phyloP scores from a whole-genome alignment of 2,329 filamentous ascomycete species.

The Diaporthe aspalathi region DNA sequence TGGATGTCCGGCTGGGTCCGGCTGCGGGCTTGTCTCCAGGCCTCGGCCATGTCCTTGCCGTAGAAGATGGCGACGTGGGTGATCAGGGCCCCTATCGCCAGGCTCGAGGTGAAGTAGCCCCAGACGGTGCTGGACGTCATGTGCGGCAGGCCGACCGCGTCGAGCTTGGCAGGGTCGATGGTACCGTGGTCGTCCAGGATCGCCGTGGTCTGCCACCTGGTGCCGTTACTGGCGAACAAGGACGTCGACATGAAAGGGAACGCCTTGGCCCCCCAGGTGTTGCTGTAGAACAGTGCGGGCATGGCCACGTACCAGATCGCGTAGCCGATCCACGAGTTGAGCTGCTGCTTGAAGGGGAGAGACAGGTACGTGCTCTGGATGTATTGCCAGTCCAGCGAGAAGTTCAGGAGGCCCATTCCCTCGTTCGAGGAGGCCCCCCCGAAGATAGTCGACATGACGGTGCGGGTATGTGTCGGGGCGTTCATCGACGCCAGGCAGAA shows the following conservation, averaged over 20 bases:
- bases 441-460: conserved; percentile 13
- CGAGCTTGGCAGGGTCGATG: neutral
- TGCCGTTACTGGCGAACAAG: conserved; percentile 15
- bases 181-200: neutral
- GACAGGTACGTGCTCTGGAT: conserved; percentile 23
- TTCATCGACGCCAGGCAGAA: conserved; percentile 17
- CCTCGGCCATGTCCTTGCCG: conserved; percentile 2
- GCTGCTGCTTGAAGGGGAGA: conserved; percentile 11
- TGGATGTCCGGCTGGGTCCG: conserved; percentile 6
- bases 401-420: conserved; percentile 10
- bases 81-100: conserved; percentile 6
- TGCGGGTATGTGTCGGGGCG: neutral
- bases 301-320: conserved; percentile 14
- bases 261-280: conserved; percentile 53
- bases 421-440: conserved; percentile 9
- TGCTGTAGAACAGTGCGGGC: conserved; percentile 48
- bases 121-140: conserved; percentile 7
- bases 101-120: conserved; percentile 21
- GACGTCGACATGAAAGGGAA: conserved; percentile 55
- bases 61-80: conserved; percentile 6
- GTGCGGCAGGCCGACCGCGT: neutral
- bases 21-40: conserved; percentile 8
- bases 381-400: conserved; percentile 19
- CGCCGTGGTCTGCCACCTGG: conserved; percentile 13
- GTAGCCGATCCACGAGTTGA: conserved; percentile 10